Conservation (phyloP, 768 basidiomycete species). For the Mycena epipterygia region DNA sequence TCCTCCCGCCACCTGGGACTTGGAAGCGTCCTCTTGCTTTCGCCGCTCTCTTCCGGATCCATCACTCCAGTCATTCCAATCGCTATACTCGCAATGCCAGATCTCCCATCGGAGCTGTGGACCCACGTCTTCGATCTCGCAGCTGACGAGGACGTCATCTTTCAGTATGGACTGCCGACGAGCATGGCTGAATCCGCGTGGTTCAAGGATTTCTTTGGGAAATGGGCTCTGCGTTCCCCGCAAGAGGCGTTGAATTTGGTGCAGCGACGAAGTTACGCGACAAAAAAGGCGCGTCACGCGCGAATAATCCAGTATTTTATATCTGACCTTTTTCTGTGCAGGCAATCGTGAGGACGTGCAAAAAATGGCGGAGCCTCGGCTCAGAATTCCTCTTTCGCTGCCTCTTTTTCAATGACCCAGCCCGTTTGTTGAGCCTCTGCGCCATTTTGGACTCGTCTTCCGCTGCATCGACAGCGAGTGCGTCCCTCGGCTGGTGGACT, state of each 20-base stretch:
- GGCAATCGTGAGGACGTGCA: slow-evolving; percentile 80
- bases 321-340: slow-evolving; percentile 42
- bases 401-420: slow-evolving; percentile 75
- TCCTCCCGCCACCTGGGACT: no score
- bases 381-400: slow-evolving; percentile 78
- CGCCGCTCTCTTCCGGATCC: no score
- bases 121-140: slow-evolving; percentile 79
- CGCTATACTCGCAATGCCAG: no score
- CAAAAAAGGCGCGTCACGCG: slow-evolving; percentile 68
- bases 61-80: no score
- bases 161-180: slow-evolving; percentile 72
- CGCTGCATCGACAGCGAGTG: slow-evolving; percentile 48
- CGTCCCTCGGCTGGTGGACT: slow-evolving; percentile 78
- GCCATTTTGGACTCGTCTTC: slow-evolving; percentile 63
- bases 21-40: no score
- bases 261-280: slow-evolving; percentile 73
- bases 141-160: slow-evolving; percentile 77
- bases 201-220: slow-evolving; percentile 62
- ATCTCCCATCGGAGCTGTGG: slow-evolving; percentile 80
- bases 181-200: slow-evolving; percentile 76
- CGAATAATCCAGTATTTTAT: neutral
- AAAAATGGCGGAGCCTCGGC: slow-evolving; percentile 71
- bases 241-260: slow-evolving; percentile 69
- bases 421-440: slow-evolving; percentile 66
- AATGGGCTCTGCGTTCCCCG: slow-evolving; percentile 74